Conservation (phyloP, 2,329 filamentous ascomycete genomes). For the Claviceps capensis region DNA sequence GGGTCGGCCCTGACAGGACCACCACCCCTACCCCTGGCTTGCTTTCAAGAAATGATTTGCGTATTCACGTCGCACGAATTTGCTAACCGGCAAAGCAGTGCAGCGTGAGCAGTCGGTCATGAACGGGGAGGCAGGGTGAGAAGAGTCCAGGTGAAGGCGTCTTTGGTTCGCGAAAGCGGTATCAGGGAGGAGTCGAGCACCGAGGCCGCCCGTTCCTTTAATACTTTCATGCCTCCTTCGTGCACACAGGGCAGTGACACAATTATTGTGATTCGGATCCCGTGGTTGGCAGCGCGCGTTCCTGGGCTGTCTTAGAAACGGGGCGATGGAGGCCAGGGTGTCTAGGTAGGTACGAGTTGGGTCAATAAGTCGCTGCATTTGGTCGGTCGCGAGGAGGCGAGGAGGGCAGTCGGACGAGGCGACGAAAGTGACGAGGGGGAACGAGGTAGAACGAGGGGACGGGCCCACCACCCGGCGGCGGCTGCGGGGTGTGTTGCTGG, state of each 20-base stretch:
- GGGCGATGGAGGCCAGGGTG: neutral
- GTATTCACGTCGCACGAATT: neutral
- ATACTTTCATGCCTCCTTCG: neutral
- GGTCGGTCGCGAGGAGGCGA: neutral
- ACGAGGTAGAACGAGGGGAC: neutral
- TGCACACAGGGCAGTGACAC: neutral
- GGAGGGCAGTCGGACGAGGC: neutral
- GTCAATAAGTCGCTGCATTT: neutral
- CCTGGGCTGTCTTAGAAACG: slow-evolving; percentile 1
- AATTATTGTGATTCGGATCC: neutral
- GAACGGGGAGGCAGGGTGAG: neutral
- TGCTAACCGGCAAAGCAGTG: slow-evolving; percentile 1
- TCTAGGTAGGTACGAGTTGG: neutral
- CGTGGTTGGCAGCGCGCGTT: neutral
- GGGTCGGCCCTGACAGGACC: slow-evolving; percentile 3
- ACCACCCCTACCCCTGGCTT: neutral
- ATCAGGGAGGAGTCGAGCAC: neutral
- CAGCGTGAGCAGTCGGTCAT: slow-evolving; percentile 1
- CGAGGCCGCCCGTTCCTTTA: neutral
- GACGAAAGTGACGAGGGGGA: neutral
- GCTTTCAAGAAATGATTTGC: neutral
- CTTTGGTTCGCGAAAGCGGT: neutral
- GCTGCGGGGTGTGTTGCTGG: neutral
- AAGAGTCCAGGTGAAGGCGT: neutral
- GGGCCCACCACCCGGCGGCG: neutral